Conservation (phyloP, 2,329 filamentous ascomycete genomes). For the Corniculantispora saksenae region DNA sequence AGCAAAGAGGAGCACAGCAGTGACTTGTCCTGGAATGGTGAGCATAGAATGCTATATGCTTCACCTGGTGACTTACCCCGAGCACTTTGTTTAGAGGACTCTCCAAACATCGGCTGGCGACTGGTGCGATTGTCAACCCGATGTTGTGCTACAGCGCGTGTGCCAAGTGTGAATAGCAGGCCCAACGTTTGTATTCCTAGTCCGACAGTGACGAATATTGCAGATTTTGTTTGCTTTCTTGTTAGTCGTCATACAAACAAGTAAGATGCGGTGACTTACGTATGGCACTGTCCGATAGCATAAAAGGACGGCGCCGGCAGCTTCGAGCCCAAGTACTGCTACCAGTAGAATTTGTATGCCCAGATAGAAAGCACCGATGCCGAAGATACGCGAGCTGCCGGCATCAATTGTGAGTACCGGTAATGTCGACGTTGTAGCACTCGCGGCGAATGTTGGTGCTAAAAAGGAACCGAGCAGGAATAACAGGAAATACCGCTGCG, state of each 20-base stretch:
- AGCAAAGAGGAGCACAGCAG: not conserved
- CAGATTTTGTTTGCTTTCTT: not conserved
- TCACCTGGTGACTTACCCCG: not conserved
- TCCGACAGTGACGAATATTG: not conserved
- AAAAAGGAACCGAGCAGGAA: conserved; percentile 4
- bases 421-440: not conserved
- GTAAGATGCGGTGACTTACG: not conserved
- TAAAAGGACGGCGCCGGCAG: conserved; percentile 1
- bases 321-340: not conserved
- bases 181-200: conserved; percentile 2
- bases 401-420: too few relatives aligned
- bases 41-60: not conserved
- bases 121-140: not conserved
- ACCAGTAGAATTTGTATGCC: not conserved
- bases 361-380: not conserved
- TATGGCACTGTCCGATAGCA: not conserved
- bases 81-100: too few relatives aligned
- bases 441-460: not conserved
- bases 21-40: not conserved
- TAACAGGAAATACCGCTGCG: not conserved
- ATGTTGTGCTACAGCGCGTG: not conserved
- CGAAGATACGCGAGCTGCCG: too few relatives aligned
- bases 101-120: not conserved
- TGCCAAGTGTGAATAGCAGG: not conserved
- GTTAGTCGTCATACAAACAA: not conserved